These are phyloP conservation scores for Capsella bursapastoris DNA, from an alignment of 345 rosid genomes.

Conservation along the genomic window DNA sequence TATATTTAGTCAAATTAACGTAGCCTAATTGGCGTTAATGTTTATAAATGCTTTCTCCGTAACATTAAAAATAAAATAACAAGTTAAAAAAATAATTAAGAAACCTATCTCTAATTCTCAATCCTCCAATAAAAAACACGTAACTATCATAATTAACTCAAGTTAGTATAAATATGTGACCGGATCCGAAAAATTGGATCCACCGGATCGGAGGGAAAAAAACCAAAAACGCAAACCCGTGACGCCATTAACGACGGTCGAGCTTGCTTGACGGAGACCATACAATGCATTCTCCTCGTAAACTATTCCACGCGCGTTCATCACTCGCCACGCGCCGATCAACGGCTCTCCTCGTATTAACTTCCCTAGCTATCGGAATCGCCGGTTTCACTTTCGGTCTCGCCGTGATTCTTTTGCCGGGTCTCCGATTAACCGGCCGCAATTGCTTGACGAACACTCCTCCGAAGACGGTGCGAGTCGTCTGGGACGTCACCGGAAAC, in stretches of 20 bases:
- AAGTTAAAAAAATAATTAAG: background rate
- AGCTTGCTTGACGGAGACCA: constrained; percentile 21
- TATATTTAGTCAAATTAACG: background rate
- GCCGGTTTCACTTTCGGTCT: constrained; percentile 65
- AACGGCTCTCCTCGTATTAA: constrained; percentile 45
- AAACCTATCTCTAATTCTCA: background rate
- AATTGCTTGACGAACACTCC: constrained; percentile 41
- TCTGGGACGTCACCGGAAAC: constrained; percentile 51
- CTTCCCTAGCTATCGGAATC: constrained; percentile 60
- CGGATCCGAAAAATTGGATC: constrained; percentile 35
- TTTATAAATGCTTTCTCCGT: background rate
- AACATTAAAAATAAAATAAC: background rate
- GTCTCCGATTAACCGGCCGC: constrained; percentile 31
- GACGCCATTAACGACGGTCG: constrained; percentile 31
- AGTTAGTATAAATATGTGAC: constrained; percentile 28
- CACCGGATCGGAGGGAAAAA: constrained; percentile 32
- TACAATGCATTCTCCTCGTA: constrained; percentile 76
- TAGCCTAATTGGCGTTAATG: constrained; percentile 3
- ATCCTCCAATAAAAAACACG: background rate
- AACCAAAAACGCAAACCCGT: background rate
- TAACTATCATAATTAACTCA: background rate
- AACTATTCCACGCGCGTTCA: constrained; percentile 55
- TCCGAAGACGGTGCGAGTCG: constrained; percentile 61
- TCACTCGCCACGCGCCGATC: constrained; percentile 52
- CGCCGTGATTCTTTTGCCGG: constrained; percentile 43